Percentiles rank a stretch among this genome's conserved stretches.
These are phyloP conservation scores for Stachybotrys echinatus DNA, from an alignment of 2,329 filamentous ascomycete species.

Conservation along the genomic window DNA sequence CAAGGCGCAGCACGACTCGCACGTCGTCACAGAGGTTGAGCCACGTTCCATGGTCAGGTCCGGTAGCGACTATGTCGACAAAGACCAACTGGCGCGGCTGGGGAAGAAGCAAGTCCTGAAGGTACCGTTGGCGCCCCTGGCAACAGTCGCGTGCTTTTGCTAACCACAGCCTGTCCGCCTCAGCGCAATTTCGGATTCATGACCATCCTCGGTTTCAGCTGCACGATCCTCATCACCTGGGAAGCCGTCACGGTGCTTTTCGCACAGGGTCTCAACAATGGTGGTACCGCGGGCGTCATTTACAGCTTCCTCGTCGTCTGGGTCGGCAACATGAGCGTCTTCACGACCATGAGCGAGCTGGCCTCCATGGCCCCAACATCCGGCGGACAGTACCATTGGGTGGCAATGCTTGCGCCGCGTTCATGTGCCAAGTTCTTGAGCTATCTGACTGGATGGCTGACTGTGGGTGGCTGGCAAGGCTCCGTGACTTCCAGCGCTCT, in stretches of 20 bases:
- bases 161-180: neutral
- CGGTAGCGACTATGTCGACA: conserved; percentile 12
- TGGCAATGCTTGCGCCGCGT: conserved; percentile 44
- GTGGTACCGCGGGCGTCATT: conserved; percentile 47
- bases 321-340: conserved; percentile 39
- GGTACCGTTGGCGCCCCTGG: conserved; percentile 7
- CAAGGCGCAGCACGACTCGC: conserved; percentile 7
- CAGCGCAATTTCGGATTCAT: conserved; percentile 44
- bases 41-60: conserved; percentile 11
- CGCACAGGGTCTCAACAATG: conserved; percentile 34
- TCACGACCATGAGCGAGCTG: conserved; percentile 32
- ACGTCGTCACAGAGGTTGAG: conserved; percentile 8
- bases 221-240: conserved; percentile 49
- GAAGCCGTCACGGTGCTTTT: conserved; percentile 33
- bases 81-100: conserved; percentile 17
- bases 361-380: conserved; percentile 42
- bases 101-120: conserved; percentile 23
- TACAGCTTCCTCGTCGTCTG: conserved; percentile 45
- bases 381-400: conserved; percentile 58
- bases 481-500: conserved; percentile 28
- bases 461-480: conserved; percentile 41
- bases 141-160: too few species aligned
- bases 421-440: conserved; percentile 46
- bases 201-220: conserved; percentile 47
- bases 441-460: conserved; percentile 45